Conservation (phyloP, 2,329 filamentous ascomycete genomes). For the Pseudogymnoascus sp. region DNA sequence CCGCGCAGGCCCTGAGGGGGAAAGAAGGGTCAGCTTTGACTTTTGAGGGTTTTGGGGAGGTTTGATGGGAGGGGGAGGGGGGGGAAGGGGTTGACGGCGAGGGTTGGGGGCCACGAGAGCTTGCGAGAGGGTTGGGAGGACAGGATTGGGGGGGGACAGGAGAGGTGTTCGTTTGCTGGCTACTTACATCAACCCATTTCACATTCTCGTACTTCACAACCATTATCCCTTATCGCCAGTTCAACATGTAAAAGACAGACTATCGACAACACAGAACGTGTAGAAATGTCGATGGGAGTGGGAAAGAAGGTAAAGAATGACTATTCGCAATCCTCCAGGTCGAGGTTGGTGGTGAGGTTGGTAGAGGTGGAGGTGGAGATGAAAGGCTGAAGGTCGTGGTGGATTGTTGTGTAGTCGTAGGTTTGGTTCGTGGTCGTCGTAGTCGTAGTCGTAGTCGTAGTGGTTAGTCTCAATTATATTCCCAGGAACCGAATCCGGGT, state of each 20-base stretch:
- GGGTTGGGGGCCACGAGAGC: not conserved
- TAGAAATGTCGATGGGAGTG: not conserved
- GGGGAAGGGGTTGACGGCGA: not conserved
- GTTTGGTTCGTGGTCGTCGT: no score
- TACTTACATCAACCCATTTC: slow-evolving; percentile 52
- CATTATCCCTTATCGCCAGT: slow-evolving; percentile 7
- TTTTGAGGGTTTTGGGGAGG: slow-evolving; percentile 2
- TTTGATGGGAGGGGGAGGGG: not conserved
- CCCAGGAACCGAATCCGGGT: not conserved
- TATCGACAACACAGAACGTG: not conserved
- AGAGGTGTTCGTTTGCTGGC: not conserved
- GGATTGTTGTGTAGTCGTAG: not conserved
- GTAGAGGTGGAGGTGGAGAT: not conserved
- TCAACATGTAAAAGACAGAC: not conserved
- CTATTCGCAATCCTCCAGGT: not conserved
- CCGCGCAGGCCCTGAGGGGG: slow-evolving; percentile 41
- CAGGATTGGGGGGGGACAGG: slow-evolving; percentile 3
- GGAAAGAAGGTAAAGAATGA: not conserved
- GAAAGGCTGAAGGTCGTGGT: not conserved
- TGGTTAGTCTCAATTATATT: no score
- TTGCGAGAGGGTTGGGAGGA: not conserved
- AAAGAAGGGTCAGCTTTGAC: slow-evolving; percentile 8
- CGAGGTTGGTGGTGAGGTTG: not conserved
- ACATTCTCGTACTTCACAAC: slow-evolving; percentile 35
- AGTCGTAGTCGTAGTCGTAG: not conserved